These are phyloP conservation scores for Aureobasidium lini DNA, from an alignment of 2,329 filamentous ascomycete genomes.

Conservation along the genomic window DNA sequence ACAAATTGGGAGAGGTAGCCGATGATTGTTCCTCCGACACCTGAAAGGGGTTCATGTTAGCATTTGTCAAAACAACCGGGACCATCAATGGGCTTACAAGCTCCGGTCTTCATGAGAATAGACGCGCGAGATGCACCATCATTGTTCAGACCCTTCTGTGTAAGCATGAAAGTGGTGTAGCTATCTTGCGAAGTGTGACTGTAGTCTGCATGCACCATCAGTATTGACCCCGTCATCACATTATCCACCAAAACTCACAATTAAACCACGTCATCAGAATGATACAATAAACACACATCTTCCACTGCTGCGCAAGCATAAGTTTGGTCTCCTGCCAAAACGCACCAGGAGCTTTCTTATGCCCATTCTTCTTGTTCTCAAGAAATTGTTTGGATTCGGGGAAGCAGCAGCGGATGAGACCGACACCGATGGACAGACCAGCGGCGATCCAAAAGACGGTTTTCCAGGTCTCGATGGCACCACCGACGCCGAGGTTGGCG, in stretches of 20 bases:
- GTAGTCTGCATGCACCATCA: no score
- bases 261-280: conserved; percentile 65
- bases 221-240: no score
- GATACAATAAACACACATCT: conserved; percentile 68
- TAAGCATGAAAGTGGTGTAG: conserved; percentile 74
- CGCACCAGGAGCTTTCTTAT: conserved; percentile 38
- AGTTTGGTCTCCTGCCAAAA: conserved; percentile 64
- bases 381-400: conserved; percentile 70
- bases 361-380: conserved; percentile 56
- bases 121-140: conserved; percentile 60
- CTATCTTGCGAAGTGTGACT: conserved; percentile 74
- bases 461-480: conserved; percentile 59
- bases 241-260: no score
- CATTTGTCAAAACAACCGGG: no score
- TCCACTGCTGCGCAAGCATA: conserved; percentile 66
- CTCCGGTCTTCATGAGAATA: conserved; percentile 75
- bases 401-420: conserved; percentile 59
- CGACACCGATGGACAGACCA: conserved; percentile 60
- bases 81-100: conserved; percentile 37
- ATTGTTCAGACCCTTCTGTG: conserved; percentile 62
- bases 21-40: conserved; percentile 53
- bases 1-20: conserved; percentile 70
- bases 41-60: no score
- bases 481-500: conserved; percentile 66
- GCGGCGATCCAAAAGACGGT: conserved; percentile 67